A percentile compares a stretch with the other conserved stretches of the same genome.
phyloP scores from a whole-genome alignment of 495 filamentous ascomycete species.

The Stereocaulon alpinum region DNA sequence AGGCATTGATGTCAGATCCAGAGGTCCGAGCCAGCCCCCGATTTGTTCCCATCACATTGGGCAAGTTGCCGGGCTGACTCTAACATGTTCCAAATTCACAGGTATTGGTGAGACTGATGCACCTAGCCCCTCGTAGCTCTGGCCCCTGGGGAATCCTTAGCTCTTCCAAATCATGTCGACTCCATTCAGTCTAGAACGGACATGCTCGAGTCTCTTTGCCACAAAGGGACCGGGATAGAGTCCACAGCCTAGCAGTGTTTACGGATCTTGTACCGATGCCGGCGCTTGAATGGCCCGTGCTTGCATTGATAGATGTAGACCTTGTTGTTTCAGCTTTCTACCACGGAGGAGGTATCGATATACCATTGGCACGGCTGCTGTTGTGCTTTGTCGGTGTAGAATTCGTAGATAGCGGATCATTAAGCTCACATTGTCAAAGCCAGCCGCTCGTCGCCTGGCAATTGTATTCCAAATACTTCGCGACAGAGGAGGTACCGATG shows the following conservation, averaged over 20 bases:
- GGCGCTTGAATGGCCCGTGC: no score
- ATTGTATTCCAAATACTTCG: constrained; percentile 2
- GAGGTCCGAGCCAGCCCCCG: no score
- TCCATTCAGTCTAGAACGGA: not conserved
- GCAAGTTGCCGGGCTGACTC: not conserved
- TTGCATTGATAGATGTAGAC: not conserved
- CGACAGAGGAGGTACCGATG: not conserved
- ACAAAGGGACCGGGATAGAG: not conserved
- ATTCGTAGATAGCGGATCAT: not conserved
- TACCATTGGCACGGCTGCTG: not conserved
- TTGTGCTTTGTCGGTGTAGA: not conserved
- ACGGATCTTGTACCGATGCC: no score
- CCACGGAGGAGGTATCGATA: no score
- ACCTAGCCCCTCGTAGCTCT: not conserved
- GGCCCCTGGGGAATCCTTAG: not conserved
- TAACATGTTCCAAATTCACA: not conserved
- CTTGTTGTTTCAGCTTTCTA: not conserved
- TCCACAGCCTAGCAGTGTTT: no score
- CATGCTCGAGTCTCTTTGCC: not conserved
- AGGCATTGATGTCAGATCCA: no score
- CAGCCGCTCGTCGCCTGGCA: not conserved
- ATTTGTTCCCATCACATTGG: not conserved
- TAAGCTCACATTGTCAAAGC: not conserved
- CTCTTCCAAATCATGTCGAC: constrained; percentile 10
- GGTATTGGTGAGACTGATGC: no score